phyloP scores from a whole-genome alignment of 2,329 filamentous ascomycete genomes.

The Huntiella moniliformis region DNA sequence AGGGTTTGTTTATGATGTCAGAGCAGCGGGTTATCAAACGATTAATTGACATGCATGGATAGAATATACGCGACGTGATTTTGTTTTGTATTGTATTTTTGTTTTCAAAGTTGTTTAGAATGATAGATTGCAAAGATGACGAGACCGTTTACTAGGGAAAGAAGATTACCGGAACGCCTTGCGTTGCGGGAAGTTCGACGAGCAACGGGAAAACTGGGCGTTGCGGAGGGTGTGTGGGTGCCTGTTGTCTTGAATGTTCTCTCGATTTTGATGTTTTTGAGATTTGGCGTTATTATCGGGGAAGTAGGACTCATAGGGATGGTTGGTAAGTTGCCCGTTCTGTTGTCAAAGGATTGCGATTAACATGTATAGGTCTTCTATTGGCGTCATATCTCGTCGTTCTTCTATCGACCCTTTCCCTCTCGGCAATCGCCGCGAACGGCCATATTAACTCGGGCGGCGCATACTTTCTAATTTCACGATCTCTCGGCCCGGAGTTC shows the following conservation, averaged over 20 bases:
- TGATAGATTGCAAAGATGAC: background rate
- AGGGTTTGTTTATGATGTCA: background rate
- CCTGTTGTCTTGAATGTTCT: slow-evolving; percentile 78
- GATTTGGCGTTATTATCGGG: slow-evolving; percentile 70
- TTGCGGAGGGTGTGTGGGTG: slow-evolving; percentile 65
- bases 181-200: background rate
- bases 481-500: slow-evolving; percentile 72
- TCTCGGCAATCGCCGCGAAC: slow-evolving; percentile 79
- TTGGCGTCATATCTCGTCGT: slow-evolving; percentile 61
- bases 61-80: background rate
- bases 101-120: background rate
- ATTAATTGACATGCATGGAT: background rate
- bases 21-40: no score
- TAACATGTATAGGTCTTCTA: slow-evolving; percentile 39
- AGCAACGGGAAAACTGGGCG: slow-evolving; percentile 44
- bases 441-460: slow-evolving; percentile 75
- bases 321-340: slow-evolving; percentile 36
- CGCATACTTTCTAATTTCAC: slow-evolving; percentile 75
- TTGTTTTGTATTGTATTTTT: background rate
- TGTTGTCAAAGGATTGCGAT: background rate
- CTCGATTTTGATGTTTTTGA: slow-evolving; percentile 81
- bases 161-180: background rate
- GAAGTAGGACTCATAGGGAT: slow-evolving; percentile 65
- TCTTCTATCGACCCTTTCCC: slow-evolving; percentile 65
- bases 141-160: background rate